Conservation (phyloP, 305 asterid genomes). For the Petunia hybrid region DNA sequence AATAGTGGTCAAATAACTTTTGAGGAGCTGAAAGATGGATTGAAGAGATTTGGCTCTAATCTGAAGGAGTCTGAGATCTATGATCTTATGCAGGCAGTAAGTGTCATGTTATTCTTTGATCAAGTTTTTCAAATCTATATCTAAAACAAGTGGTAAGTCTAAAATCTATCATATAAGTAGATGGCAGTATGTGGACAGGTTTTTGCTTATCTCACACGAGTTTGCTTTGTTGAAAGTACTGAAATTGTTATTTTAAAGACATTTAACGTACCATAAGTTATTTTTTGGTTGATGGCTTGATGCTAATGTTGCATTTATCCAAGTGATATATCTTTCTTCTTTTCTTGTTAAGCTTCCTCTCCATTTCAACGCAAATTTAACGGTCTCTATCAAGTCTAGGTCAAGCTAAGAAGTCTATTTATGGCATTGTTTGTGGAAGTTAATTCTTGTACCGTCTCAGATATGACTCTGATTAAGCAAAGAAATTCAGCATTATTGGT, state of each 20-base stretch:
- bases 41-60: constrained; percentile 73
- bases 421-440: not conserved
- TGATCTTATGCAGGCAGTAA: constrained; percentile 75
- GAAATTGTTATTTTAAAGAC: not conserved
- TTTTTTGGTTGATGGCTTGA: not conserved
- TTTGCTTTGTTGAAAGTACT: constrained; percentile 17
- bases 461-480: not conserved
- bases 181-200: not conserved
- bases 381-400: not conserved
- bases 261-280: not conserved
- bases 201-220: not conserved
- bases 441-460: not conserved
- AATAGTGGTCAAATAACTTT: constrained; percentile 70
- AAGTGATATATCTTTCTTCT: not conserved
- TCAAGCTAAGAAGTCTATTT: not conserved
- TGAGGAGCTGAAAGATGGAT: constrained; percentile 79
- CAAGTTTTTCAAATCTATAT: not conserved
- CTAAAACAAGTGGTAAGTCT: not conserved
- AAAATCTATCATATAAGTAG: not conserved
- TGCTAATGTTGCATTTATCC: not conserved
- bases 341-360: not conserved
- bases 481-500: not conserved
- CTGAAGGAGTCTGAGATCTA: constrained; percentile 76
- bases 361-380: not conserved
- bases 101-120: constrained; percentile 31